phyloP scores from a whole-genome alignment of 2,329 filamentous ascomycete genomes.

The Diaporthe destruens region DNA sequence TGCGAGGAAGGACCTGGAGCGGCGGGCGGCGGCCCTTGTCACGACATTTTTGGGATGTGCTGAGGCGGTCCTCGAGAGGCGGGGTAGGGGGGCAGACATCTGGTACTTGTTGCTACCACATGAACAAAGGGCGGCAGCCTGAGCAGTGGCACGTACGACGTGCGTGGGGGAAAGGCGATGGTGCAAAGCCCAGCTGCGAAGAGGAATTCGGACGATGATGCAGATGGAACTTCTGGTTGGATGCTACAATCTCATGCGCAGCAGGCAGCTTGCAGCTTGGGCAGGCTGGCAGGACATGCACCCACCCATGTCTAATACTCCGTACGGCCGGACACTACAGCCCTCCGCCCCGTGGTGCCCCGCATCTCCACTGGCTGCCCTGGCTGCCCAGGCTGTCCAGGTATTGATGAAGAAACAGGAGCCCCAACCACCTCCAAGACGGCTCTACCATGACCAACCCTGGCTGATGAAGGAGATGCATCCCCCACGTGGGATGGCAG shows the following conservation, averaged over 20 bases:
- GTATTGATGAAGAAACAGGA: neutral
- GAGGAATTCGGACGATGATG: constrained; percentile 27
- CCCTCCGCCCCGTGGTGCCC: constrained; percentile 19
- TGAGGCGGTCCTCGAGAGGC: constrained; percentile 49
- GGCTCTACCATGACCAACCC: neutral
- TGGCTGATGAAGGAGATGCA: neutral
- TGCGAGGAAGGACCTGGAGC: constrained; percentile 44
- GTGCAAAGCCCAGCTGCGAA: neutral
- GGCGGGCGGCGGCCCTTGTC: constrained; percentile 45
- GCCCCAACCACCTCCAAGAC: neutral
- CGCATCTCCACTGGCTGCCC: constrained; percentile 17
- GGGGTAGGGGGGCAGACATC: constrained; percentile 55
- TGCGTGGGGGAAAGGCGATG: constrained; percentile 37
- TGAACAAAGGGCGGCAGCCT: constrained; percentile 21
- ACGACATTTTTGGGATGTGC: constrained; percentile 44
- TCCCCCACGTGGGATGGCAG: constrained; percentile 32
- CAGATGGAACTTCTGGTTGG: constrained; percentile 16
- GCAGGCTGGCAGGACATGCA: constrained; percentile 9
- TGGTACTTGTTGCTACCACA: constrained; percentile 46
- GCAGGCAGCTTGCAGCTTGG: constrained; percentile 17
- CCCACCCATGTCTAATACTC: neutral
- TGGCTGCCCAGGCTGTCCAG: neutral
- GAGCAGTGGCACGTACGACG: constrained; percentile 26
- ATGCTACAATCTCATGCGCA: constrained; percentile 3
- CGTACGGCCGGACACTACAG: constrained; percentile 1